These are phyloP conservation scores for Dendrocalamus latiflorus DNA, from an alignment of 202 grass and related monocot species.

Conservation along the genomic window DNA sequence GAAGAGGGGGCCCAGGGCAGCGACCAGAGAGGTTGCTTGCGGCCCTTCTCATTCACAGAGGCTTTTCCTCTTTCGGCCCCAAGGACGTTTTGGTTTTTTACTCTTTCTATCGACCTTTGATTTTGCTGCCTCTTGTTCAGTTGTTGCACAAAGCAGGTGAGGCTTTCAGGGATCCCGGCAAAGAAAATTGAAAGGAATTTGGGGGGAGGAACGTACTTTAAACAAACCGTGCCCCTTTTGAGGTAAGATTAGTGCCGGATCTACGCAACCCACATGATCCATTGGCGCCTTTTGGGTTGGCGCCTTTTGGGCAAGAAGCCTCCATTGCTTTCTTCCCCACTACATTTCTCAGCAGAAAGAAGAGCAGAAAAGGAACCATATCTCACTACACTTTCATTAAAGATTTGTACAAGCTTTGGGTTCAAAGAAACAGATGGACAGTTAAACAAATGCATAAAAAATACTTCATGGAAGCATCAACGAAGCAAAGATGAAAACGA, in stretches of 20 bases:
- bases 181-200: constrained; percentile 2
- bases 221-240: constrained; percentile 42
- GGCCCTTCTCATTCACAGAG: background rate
- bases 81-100: background rate
- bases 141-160: constrained; percentile 30
- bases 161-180: constrained; percentile 16
- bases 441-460: constrained; percentile 25
- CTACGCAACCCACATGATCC: constrained; percentile 83
- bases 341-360: constrained; percentile 36
- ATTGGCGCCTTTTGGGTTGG: no score
- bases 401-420: constrained; percentile 44
- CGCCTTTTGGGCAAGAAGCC: constrained; percentile 31
- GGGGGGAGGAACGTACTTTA: constrained; percentile 37
- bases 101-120: background rate
- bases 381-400: constrained; percentile 32
- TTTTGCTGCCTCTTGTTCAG: constrained; percentile 9
- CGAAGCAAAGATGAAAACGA: background rate
- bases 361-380: constrained; percentile 25
- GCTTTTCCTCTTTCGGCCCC: constrained; percentile 3
- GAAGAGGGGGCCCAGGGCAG: background rate
- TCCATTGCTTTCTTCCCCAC: constrained; percentile 41
- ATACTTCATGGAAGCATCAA: constrained; percentile 22
- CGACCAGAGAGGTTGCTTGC: background rate
- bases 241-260: constrained; percentile 76
- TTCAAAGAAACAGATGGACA: constrained; percentile 20